A percentile compares a stretch with the other conserved stretches of the same genome.
phyloP scores from a whole-genome alignment of 495 filamentous ascomycete species.

The Neurospora sp. region DNA sequence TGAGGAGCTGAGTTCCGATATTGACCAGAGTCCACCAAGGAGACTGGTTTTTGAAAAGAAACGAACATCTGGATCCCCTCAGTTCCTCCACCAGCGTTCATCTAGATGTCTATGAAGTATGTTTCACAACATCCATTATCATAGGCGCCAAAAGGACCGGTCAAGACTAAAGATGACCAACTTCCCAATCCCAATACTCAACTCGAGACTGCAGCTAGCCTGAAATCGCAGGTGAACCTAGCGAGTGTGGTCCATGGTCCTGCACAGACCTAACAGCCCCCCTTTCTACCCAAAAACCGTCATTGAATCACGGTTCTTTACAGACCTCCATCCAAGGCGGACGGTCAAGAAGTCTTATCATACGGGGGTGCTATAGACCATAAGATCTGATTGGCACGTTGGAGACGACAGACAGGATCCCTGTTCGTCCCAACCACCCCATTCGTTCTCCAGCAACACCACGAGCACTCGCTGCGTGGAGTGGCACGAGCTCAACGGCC shows the following conservation, averaged over 20 bases:
- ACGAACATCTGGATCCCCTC: neutral
- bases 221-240: neutral
- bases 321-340: slow-evolving; percentile 10
- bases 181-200: neutral
- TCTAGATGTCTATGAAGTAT: slow-evolving; percentile 2
- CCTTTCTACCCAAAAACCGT: neutral
- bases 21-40: neutral
- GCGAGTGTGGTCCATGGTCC: neutral
- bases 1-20: neutral
- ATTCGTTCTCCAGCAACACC: neutral
- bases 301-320: slow-evolving; percentile 4
- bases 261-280: slow-evolving; percentile 1
- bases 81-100: neutral
- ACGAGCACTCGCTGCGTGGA: neutral
- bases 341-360: slow-evolving; percentile 10
- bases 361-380: neutral
- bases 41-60: neutral
- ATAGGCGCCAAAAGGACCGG: neutral
- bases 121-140: neutral
- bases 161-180: neutral
- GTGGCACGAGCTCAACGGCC: neutral
- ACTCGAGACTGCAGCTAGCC: slow-evolving; percentile 1
- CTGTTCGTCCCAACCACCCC: neutral
- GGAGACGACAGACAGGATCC: neutral
- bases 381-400: neutral